Evolutionary conservation across 164 flowering plant species (phyloP).

Genomic region (Saururus chinensis): DNA sequence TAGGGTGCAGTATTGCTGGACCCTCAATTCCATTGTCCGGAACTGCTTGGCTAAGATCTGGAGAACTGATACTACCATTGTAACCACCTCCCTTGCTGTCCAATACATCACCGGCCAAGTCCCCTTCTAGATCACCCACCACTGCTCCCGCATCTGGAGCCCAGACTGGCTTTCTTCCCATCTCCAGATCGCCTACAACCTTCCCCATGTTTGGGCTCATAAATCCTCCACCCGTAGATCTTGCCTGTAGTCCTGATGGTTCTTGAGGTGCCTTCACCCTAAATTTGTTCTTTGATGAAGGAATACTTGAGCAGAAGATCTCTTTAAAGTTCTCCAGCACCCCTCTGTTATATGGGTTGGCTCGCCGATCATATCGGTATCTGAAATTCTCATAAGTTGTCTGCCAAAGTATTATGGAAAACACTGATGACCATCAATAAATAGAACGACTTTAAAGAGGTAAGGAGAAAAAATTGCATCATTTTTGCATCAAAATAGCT

Average conservation of each 20-base stretch:
- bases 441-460: neutral
- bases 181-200: slow-evolving; percentile 56
- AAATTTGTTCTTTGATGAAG: slow-evolving; percentile 57
- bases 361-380: slow-evolving; percentile 50
- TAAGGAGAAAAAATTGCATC: neutral
- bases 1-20: slow-evolving; percentile 47
- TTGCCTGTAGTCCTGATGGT: slow-evolving; percentile 25
- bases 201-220: slow-evolving; percentile 61
- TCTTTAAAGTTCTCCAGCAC: slow-evolving; percentile 42
- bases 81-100: slow-evolving; percentile 44
- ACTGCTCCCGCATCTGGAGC: slow-evolving; percentile 34
- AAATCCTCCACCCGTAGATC: slow-evolving; percentile 38
- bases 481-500: neutral
- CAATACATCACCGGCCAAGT: slow-evolving; percentile 27
- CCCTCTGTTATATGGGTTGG: slow-evolving; percentile 57
- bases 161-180: slow-evolving; percentile 83
- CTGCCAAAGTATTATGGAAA: slow-evolving; percentile 36
- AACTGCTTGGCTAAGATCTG: slow-evolving; percentile 41
- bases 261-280: slow-evolving; percentile 46
- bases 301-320: slow-evolving; percentile 41
- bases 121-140: slow-evolving; percentile 40
- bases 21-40: slow-evolving; percentile 47
- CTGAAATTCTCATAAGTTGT: slow-evolving; percentile 65
- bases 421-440: neutral
- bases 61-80: slow-evolving; percentile 28